Base-by-base conservation (phyloP, 2,329 filamentous ascomycete genomes). In the Thyridium curvatum region DNA sequence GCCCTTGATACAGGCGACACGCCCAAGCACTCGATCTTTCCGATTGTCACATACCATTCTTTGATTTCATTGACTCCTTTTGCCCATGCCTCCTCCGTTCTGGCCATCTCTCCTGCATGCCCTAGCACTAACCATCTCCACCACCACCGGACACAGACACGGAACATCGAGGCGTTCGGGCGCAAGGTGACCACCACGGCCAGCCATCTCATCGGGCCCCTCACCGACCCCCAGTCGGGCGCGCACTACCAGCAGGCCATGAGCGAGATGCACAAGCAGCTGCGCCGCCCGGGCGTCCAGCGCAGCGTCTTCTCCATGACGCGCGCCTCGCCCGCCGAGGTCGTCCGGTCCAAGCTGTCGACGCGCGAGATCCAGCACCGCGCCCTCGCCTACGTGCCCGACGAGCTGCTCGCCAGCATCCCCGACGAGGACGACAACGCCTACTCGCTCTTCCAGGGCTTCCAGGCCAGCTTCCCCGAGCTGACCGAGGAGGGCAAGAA, bases 401-500 rank as follows among this genome's bases (percentile, higher is more conserved):
- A 98, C 63, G 90, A 96, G 45, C 76, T 98, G 50, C 77, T 98
- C 34, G 71, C 72, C 49, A 90, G 95, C 58, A 91, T 96, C 37
- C 93, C 93, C 50, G 87, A 94, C 48, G 88, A 94, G 44, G 77
- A 84, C 56, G 81, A 83, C 16, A 94, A 86, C 62, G 71, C 81
- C 13, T 98, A 94, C 66, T 96, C 90, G 31, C 72, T 98, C 33
- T 97, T 98, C 61, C 87, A 98, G 61, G 93, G 93, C 48, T 98
- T 98, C 62, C 83, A 94, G 65, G 93, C 91, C 35, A 90, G 82
- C 46, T 72, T 95, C 45, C 90, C 90, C 3, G 77, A 82, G 46
- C 62, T 77, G 46, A 71, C 70, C 5, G 85, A 93, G 13, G 77
- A 83, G 46, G 77, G 76, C 48, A 82, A 83, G 57, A 86, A 83